A percentile compares a stretch with the other conserved stretches of the same genome.
Conservation (phyloP, 2,329 filamentous ascomycete species). For the Ceratocystiopsis minuta region DNA sequence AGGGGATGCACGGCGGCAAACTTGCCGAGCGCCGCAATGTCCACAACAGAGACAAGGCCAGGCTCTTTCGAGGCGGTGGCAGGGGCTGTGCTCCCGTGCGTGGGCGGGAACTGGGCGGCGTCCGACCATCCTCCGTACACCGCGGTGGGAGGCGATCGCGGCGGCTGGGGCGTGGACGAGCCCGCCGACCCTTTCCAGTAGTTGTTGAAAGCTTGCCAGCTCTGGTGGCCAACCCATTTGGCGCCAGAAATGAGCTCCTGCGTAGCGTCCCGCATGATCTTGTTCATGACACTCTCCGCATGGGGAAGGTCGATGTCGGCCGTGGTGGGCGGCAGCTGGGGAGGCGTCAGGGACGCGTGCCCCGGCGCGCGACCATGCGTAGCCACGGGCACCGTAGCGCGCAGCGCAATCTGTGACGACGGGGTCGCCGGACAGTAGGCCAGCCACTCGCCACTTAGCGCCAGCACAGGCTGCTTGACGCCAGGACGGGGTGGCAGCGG, state of each 20-base stretch:
- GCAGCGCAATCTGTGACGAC: slow-evolving; percentile 50
- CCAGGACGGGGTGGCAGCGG: slow-evolving; percentile 21
- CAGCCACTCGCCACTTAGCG: slow-evolving; percentile 56
- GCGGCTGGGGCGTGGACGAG: slow-evolving; percentile 20
- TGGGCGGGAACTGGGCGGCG: slow-evolving; percentile 49
- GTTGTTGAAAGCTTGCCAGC: slow-evolving; percentile 58
- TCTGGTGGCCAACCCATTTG: slow-evolving; percentile 61
- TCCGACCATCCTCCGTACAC: slow-evolving; percentile 23
- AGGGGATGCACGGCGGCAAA: slow-evolving; percentile 41
- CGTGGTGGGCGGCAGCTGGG: slow-evolving; percentile 47
- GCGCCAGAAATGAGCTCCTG: slow-evolving; percentile 61
- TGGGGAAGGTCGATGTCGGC: slow-evolving; percentile 56
- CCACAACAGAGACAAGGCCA: slow-evolving; percentile 56
- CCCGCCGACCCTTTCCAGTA: slow-evolving; percentile 50
- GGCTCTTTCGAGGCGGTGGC: slow-evolving; percentile 41
- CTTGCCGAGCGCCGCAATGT: slow-evolving; percentile 41
- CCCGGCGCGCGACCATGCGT: slow-evolving; percentile 37
- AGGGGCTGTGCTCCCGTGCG: slow-evolving; percentile 46
- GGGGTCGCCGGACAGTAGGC: slow-evolving; percentile 59
- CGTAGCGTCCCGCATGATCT: slow-evolving; percentile 60
- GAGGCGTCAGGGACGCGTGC: slow-evolving; percentile 43
- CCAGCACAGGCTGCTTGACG: slow-evolving; percentile 45
- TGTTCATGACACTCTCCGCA: slow-evolving; percentile 53
- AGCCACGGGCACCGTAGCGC: slow-evolving; percentile 44
- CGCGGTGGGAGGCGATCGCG: slow-evolving; percentile 22